These are phyloP conservation scores for Candida easanensis DNA, from an alignment of 805 yeast species.

Conservation along the genomic window DNA sequence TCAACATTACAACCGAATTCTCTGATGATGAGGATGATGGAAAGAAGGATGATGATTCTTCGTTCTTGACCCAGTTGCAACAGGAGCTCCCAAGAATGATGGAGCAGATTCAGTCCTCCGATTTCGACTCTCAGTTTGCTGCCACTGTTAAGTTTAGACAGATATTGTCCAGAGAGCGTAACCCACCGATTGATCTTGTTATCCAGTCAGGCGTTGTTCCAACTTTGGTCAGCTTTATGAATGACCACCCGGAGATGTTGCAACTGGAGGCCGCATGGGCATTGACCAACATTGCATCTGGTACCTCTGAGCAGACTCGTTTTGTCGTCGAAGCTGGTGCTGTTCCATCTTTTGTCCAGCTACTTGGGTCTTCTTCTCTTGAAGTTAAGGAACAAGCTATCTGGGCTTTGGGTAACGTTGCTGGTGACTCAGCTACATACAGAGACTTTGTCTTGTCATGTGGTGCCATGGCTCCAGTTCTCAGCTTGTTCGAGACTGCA, in stretches of 20 bases:
- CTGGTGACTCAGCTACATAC: conserved; percentile 90
- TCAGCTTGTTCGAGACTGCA: conserved; percentile 72
- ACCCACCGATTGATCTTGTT: conserved; percentile 94
- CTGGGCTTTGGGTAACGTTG: conserved; percentile 99
- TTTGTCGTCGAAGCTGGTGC: conserved; percentile 93
- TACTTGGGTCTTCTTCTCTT: conserved; percentile 73
- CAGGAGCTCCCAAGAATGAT: conserved; percentile 83
- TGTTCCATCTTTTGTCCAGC: conserved; percentile 83
- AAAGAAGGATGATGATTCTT: conserved; percentile 33
- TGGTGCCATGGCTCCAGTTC: conserved; percentile 86
- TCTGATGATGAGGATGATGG: conserved; percentile 45
- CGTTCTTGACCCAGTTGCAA: conserved; percentile 47
- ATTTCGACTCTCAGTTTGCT: conserved; percentile 74
- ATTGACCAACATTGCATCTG: conserved; percentile 96
- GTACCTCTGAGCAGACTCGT: conserved; percentile 83
- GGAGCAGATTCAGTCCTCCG: conserved; percentile 70
- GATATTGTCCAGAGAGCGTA: conserved; percentile 86
- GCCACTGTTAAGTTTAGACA: conserved; percentile 95
- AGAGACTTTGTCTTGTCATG: conserved; percentile 86
- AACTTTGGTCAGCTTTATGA: conserved; percentile 82
- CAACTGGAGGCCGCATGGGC: conserved; percentile 99
- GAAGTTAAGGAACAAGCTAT: conserved; percentile 98
- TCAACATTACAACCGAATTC: conserved; percentile 47
- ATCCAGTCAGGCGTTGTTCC: conserved; percentile 94
- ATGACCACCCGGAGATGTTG: conserved; percentile 74